Percentiles rank a stretch among this genome's conserved stretches.
Evolutionary conservation across 768 basidiomycete genomes (phyloP).

Genomic region (Boletus bicolor): DNA sequence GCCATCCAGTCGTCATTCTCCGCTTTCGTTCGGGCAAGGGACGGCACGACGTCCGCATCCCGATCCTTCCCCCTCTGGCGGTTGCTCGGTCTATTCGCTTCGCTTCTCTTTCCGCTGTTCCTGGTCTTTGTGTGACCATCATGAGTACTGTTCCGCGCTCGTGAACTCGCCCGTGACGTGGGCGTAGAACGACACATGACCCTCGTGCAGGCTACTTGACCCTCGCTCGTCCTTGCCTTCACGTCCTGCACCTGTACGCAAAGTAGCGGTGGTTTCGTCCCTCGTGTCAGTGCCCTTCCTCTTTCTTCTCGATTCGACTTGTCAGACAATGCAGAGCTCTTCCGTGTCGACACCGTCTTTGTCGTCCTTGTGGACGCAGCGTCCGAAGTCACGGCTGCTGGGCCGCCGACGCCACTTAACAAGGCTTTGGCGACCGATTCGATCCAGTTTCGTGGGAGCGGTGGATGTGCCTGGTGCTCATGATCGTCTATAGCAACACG

Average conservation of each 20-base stretch:
- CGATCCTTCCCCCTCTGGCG: slow-evolving; percentile 28
- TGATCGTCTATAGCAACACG: slow-evolving; percentile 32
- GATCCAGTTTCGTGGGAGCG: slow-evolving; percentile 67
- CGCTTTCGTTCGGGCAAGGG: slow-evolving; percentile 54
- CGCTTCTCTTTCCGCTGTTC: slow-evolving; percentile 26
- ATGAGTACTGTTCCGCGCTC: slow-evolving; percentile 27
- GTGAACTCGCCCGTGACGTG: slow-evolving; percentile 56
- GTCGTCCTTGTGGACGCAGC: slow-evolving; percentile 23
- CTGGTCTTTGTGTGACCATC: slow-evolving; percentile 13
- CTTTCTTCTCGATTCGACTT: slow-evolving; percentile 24
- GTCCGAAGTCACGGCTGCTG: slow-evolving; percentile 30
- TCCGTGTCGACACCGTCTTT: slow-evolving; percentile 23
- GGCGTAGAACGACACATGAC: slow-evolving; percentile 74
- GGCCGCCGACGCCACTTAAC: slow-evolving; percentile 45
- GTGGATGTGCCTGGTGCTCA: slow-evolving; percentile 38
- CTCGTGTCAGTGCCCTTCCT: slow-evolving; percentile 9
- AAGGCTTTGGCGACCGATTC: slow-evolving; percentile 67
- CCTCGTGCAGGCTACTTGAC: slow-evolving; percentile 46
- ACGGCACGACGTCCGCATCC: slow-evolving; percentile 47
- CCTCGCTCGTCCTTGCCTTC: slow-evolving; percentile 26
- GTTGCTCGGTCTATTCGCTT: slow-evolving; percentile 16
- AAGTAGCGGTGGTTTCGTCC: slow-evolving; percentile 32
- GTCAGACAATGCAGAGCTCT: slow-evolving; percentile 24
- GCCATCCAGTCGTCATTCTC: slow-evolving; percentile 57
- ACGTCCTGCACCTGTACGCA: slow-evolving; percentile 33